Percentiles rank a stretch among this genome's conserved stretches.
Evolutionary conservation across 768 basidiomycete genomes (phyloP).

Genomic region (Naganishia randhawae): DNA sequence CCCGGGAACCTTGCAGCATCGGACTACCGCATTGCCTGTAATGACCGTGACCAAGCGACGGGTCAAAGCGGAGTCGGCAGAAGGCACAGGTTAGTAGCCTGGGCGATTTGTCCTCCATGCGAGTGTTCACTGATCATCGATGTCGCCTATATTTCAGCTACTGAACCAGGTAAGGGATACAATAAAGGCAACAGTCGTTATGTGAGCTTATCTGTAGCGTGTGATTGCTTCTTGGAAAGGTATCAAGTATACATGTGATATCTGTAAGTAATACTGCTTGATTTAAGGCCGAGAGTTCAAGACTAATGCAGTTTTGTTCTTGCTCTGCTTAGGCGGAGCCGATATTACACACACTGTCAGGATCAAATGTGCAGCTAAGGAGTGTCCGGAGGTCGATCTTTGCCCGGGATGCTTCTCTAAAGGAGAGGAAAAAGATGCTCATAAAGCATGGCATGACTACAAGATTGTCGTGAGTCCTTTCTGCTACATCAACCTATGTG

Average conservation of each 20-base stretch:
- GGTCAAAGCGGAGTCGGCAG: conserved; percentile 38
- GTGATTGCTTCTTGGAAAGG: conserved; percentile 25
- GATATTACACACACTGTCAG: conserved; percentile 95
- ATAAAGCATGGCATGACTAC: conserved; percentile 82
- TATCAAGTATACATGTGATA: conserved; percentile 50
- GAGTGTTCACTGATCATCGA: background rate
- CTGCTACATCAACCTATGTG: background rate
- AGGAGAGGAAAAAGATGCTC: conserved; percentile 81
- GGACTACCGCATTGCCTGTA: background rate
- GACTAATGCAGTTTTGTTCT: background rate
- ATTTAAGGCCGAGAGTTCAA: background rate
- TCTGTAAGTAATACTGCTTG: conserved; percentile 35
- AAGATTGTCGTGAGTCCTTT: conserved; percentile 70
- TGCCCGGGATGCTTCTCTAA: conserved; percentile 89
- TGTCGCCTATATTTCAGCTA: conserved; percentile 29
- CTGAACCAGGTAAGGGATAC: conserved; percentile 37
- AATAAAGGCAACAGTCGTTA: background rate
- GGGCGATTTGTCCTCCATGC: background rate
- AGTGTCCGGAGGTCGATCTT: conserved; percentile 76
- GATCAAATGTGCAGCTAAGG: conserved; percentile 78
- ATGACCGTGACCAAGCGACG: conserved; percentile 49
- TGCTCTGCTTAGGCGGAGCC: conserved; percentile 55
- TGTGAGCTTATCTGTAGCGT: background rate
- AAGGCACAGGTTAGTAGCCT: conserved; percentile 36
- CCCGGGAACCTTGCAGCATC: background rate